Base-by-base conservation (phyloP, 176 grass and related monocot genomes). In the Otatea glauca region DNA sequence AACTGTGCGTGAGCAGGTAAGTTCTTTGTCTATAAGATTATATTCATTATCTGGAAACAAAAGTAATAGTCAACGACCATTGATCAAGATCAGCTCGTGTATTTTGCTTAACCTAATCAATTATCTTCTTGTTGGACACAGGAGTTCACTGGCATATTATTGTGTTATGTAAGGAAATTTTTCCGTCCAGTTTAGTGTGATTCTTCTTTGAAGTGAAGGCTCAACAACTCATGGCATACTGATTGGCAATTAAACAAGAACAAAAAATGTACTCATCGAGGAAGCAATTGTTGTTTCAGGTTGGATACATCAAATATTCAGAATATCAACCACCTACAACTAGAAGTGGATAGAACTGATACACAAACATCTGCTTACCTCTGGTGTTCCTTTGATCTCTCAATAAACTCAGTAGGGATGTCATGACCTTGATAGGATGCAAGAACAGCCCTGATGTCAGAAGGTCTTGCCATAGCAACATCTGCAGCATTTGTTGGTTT, bases 361-460 rank as follows among this genome's bases (percentile, higher is more conserved):
- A 85, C 39, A 41, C 20, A 81, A 78, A 63, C 68, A 65, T 70
- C n/a, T 34, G 6, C 75, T 79, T 86, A 94, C 96, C 80, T 96
- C 79, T 97, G 87, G 79, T 94, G 88, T 84, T 97, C 92, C 68
- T 90, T 97, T 51, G 93, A 91, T 50, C 96, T 93, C 71, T 98
- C 89, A 62, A 98, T 87, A 85, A 98, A 98, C 80, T 95, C 93
- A 18, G 88, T 72, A 29, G 96, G 65, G 58, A 98, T 96, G 86
- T 98, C 96, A 92, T 29, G 75, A n/a, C 93, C 88, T 90, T 98
- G 77, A 78, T 94, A 98, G 47, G 96, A 98, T 83, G 88, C 89
- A 86, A 98, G 91, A 67, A 98, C 96, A 87, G 86, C 48, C 78
- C 96, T 95, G 91, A 98, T 91, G 77, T 98, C 93, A 83, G 89